These are phyloP conservation scores for Aureobasidium sp. DNA, from an alignment of 2,329 filamentous ascomycete species.

Conservation along the genomic window DNA sequence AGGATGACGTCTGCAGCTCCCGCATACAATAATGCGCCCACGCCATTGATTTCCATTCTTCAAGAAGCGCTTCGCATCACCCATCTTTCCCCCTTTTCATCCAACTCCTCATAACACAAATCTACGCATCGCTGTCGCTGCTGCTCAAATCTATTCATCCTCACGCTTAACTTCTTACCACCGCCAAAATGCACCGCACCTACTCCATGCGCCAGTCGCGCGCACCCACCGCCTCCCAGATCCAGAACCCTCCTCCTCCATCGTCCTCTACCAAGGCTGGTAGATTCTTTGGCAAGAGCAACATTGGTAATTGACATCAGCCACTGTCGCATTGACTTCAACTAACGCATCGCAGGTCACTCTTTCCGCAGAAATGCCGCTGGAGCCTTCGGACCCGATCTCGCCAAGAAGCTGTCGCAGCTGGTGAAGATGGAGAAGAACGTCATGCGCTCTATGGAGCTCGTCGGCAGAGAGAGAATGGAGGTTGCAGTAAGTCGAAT, in stretches of 20 bases:
- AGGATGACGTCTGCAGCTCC: conserved; percentile 1
- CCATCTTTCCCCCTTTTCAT: neutral
- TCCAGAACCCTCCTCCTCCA: conserved; percentile 88
- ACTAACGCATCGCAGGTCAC: conserved; percentile 44
- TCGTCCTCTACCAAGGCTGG: conserved; percentile 84
- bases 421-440: conserved; percentile 99
- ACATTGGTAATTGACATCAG: conserved; percentile 53
- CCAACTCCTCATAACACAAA: neutral
- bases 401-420: conserved; percentile 95
- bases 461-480: conserved; percentile 93
- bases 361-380: conserved; percentile 64
- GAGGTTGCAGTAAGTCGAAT: conserved; percentile 76
- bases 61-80: conserved; percentile 4
- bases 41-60: conserved; percentile 1
- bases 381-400: conserved; percentile 73
- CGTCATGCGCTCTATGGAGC: conserved; percentile 96
- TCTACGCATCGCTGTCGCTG: conserved; percentile 2
- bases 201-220: conserved; percentile 98
- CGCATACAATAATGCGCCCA: neutral
- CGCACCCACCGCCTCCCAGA: conserved; percentile 85
- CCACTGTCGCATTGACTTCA: neutral
- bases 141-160: neutral
- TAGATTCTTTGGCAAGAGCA: conserved; percentile 78
- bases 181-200: conserved; percentile 76
- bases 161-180: neutral